Conservation (phyloP, 192 early-diverging fungal genomes). For the Cladochytrium replicatum region DNA sequence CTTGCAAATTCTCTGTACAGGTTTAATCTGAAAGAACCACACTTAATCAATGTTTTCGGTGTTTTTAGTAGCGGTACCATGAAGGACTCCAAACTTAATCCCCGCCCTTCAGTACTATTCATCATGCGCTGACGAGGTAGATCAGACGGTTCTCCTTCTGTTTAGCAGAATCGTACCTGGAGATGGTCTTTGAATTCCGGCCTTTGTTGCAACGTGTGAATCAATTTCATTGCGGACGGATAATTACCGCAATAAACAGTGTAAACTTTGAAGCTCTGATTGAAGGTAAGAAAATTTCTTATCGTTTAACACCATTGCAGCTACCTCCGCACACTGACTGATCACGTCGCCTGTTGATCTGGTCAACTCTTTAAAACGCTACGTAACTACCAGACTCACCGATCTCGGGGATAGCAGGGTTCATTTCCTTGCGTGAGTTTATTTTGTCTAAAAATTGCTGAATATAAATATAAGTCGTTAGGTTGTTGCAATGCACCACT, state of each 20-base stretch:
- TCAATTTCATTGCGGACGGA: conserved; percentile 40
- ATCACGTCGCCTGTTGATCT: too few relatives aligned
- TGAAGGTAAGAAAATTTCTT: conserved; percentile 4
- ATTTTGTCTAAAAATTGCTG: conserved; percentile 31
- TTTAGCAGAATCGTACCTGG: conserved; percentile 4
- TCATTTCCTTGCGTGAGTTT: conserved; percentile 21
- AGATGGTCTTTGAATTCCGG: conserved; percentile 29
- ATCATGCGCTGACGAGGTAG: conserved; percentile 3
- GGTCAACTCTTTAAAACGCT: conserved; percentile 1
- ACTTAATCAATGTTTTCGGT: conserved; percentile 4
- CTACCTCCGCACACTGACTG: too few relatives aligned
- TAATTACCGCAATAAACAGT: conserved; percentile 41
- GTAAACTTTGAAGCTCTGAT: conserved; percentile 33
- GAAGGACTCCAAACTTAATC: conserved; percentile 47
- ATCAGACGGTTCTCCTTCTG: neutral
- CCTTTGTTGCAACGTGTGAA: conserved; percentile 20
- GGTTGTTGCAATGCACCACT: neutral
- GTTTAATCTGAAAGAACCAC: conserved; percentile 36
- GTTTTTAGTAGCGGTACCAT: conserved; percentile 18
- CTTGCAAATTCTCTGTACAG: conserved; percentile 53
- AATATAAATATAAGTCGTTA: neutral
- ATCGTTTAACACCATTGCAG: too few relatives aligned
- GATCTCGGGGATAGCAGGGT: conserved; percentile 33
- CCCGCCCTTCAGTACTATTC: conserved; percentile 32
- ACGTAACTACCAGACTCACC: conserved; percentile 10